Evolutionary conservation across 23 red algal genomes (phyloP), one percentile per base, ranked within the genome.

Genomic region (Pyropia yezoensis): DNA sequence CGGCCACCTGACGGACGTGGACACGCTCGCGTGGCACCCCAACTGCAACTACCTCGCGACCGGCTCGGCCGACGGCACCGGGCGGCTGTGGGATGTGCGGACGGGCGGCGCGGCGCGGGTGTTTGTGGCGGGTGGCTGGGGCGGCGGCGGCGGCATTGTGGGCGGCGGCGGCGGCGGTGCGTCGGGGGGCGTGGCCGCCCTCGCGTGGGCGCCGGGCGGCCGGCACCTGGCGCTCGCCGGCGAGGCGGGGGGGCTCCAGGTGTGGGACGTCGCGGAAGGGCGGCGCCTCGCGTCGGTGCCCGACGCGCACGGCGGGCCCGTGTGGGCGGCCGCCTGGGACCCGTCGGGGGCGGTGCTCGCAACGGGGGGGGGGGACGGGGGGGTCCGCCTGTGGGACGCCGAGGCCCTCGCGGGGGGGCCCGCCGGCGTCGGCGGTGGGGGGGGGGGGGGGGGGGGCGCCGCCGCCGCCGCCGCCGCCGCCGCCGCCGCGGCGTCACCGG

Each of bases 21-120:
- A 96, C 59, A 59, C 52, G 22, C 68, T 90, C 26, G 67, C 51
- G 39, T 96, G 92, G 92, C 92, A 96, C 74, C 84, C 85, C 9
- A 96, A 96, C 69, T 86, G 83, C 65, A 90, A 87, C 65, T 96
- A 96, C 61, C 64, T 96, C 15, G 83, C 78, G 22, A 85, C 92
- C 4, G 92, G 84, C 26, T 90, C 84, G 9, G 73, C 71, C 26
- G 92, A 96, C 64, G 85, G 85, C 29, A 82, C 83, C 27, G 75
- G 52, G 60, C 79, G 92, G 2, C 50, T 96, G 47, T 96, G 92
- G 92, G 92, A 96, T 64, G 56, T 89, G 54, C 70, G 92, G 12
- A 45, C 69, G 17, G 92, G 92, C 11, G 76, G 73, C 14, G 79
- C 77, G 65, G 80, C 73, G 22, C 92, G 92, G 19, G 51, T 96